Percentiles rank a stretch among this genome's conserved stretches.
These are phyloP conservation scores for Agaricus sinodeliciosus DNA, from an alignment of 768 basidiomycete genomes.

Conservation along the genomic window DNA sequence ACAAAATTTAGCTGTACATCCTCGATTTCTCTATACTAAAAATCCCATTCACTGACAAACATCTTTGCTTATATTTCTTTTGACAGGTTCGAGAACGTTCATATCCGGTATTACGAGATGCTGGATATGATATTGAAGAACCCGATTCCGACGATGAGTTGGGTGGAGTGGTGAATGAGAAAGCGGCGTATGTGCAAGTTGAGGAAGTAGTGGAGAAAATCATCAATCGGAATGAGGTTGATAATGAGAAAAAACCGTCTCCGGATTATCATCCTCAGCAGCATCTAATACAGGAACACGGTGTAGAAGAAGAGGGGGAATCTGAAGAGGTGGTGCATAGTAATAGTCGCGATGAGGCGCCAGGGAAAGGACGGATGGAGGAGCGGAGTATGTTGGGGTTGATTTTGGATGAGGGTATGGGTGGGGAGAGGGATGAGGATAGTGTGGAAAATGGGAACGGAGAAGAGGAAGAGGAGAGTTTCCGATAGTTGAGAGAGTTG, in stretches of 20 bases:
- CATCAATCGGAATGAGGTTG: not conserved
- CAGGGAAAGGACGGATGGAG: not conserved
- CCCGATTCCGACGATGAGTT: slow-evolving; percentile 24
- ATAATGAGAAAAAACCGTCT: not conserved
- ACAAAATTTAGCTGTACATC: slow-evolving; percentile 64
- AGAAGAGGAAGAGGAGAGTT: not conserved
- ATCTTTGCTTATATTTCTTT: not conserved
- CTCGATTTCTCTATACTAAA: not conserved
- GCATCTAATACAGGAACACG: not conserved
- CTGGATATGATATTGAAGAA: slow-evolving; percentile 66
- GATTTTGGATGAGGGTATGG: not conserved
- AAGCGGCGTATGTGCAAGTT: not conserved
- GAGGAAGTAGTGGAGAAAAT: slow-evolving; percentile 1
- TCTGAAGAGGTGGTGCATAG: not conserved
- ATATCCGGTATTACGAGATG: slow-evolving; percentile 51
- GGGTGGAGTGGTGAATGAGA: slow-evolving; percentile 24
- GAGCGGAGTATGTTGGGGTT: not conserved
- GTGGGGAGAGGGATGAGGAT: too few relatives aligned
- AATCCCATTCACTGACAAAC: not conserved
- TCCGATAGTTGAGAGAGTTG: not conserved
- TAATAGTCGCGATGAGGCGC: not conserved
- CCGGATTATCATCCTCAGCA: not conserved
- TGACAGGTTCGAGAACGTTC: slow-evolving; percentile 50
- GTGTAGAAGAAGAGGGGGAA: not conserved
- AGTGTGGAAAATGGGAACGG: not conserved